Evolutionary conservation across 805 yeast genomes (phyloP).

Genomic region (Pichia kluyveri): DNA sequence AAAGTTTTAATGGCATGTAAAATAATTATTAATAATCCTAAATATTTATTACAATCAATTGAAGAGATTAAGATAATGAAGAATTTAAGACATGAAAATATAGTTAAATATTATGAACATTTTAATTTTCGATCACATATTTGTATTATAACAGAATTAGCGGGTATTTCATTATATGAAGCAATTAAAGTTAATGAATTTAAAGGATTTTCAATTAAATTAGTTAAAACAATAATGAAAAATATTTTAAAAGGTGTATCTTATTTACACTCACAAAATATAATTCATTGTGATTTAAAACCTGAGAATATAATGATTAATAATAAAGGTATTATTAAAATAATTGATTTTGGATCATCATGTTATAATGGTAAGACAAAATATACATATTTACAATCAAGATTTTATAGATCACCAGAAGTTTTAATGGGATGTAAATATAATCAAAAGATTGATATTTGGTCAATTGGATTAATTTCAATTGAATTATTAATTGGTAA

Average conservation of each 20-base stretch:
- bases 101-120: slow-evolving; percentile 55
- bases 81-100: slow-evolving; percentile 30
- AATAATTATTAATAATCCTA: slow-evolving; percentile 62
- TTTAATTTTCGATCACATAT: slow-evolving; percentile 76
- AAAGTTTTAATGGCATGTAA: slow-evolving; percentile 60
- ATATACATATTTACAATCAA: slow-evolving; percentile 47
- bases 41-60: slow-evolving; percentile 70
- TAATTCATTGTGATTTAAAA: slow-evolving; percentile 80
- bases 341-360: slow-evolving; percentile 78
- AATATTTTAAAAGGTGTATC: slow-evolving; percentile 53
- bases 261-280: slow-evolving; percentile 44
- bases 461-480: slow-evolving; percentile 93
- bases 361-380: slow-evolving; percentile 35
- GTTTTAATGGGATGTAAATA: slow-evolving; percentile 61
- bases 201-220: slow-evolving; percentile 36
- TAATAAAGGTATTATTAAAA: slow-evolving; percentile 32
- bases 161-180: slow-evolving; percentile 61
- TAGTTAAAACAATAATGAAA: slow-evolving; percentile 36
- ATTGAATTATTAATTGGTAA: slow-evolving; percentile 70
- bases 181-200: slow-evolving; percentile 40
- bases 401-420: slow-evolving; percentile 77
- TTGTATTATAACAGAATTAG: slow-evolving; percentile 68
- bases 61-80: slow-evolving; percentile 65
- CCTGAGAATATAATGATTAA: slow-evolving; percentile 58
- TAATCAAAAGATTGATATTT: slow-evolving; percentile 51